These are phyloP conservation scores for Fraxinus greggii DNA, from an alignment of 305 asterid species.

Conservation along the genomic window DNA sequence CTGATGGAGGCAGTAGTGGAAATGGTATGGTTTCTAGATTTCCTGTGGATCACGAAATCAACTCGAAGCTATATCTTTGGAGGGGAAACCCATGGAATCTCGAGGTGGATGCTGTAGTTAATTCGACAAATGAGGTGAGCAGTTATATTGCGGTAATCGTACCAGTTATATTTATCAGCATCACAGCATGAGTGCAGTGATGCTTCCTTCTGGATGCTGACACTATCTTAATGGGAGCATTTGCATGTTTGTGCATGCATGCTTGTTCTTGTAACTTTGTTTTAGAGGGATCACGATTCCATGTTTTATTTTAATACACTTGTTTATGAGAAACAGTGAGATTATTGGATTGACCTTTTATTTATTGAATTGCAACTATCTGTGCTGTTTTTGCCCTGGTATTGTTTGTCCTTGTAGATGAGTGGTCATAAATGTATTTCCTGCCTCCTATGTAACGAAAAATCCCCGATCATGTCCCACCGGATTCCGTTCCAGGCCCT, in stretches of 20 bases:
- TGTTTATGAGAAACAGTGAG: slow-evolving; percentile 10
- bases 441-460: neutral
- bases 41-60: slow-evolving; percentile 69
- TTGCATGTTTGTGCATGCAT: neutral
- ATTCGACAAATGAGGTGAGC: slow-evolving; percentile 85
- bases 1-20: slow-evolving; percentile 66
- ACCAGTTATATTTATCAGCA: neutral
- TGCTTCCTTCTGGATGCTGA: slow-evolving; percentile 11
- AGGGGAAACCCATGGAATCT: slow-evolving; percentile 95
- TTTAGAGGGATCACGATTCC: neutral
- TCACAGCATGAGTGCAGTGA: neutral
- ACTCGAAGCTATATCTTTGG: slow-evolving; percentile 85
- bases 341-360: neutral
- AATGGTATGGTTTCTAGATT: slow-evolving; percentile 69
- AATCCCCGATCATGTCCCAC: neutral
- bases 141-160: slow-evolving; percentile 17
- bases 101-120: slow-evolving; percentile 94
- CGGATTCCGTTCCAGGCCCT: too few relatives aligned
- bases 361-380: neutral
- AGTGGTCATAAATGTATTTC: neutral
- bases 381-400: neutral
- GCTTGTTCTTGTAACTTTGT: slow-evolving; percentile 13
- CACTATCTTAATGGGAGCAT: neutral
- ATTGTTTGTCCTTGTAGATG: neutral
- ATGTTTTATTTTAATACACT: slow-evolving; percentile 1